Evolutionary conservation across 2,329 filamentous ascomycete genomes (phyloP), one percentile per base, ranked within the genome.

Genomic region (Diatrype stigma): DNA sequence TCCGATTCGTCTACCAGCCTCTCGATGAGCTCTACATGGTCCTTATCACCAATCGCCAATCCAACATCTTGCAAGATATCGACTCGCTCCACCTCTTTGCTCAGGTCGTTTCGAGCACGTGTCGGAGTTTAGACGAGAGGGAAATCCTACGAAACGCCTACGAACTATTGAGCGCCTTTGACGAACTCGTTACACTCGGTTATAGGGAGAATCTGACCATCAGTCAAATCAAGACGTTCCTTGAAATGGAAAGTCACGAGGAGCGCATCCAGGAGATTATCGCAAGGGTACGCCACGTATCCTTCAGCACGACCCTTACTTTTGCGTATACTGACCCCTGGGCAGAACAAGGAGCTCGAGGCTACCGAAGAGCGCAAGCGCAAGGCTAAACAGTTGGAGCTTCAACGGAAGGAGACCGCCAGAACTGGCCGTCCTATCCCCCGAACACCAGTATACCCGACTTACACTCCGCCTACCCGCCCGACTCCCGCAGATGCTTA

Each of bases 21-120:
- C 82, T 99, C 58, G 95, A 99, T 75, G 95, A 99, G 78, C 86
- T 99, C 58, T 99, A 99, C 82, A 97, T 99, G 84, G 93, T 99
- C 60, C 85, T 99, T 66, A 97, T 99, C 74, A 99, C 95, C 71
- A 99, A 99, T 79, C 89, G 91, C 64, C 94, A 97, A 78, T 97
- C 93, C 72, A 99, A 99, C 75, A 99, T 99, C 62, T 82, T 99
- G 47, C 94, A 99, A 75, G 94, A 99, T 73, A 99, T 99, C 71
- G 94, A 97, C 74, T 96, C 94, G 53, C 82, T 99, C 54, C 95
- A 99, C 71, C 82, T 99, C 19, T 99, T 99, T 69, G 93, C 93
- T 53, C 94, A 99, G 76, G 93, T 99, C 16, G 94, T 96, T 50
- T 90, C 89, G 53, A 96, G 89, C 73, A 93, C 95, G 66, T 99